Evolutionary conservation across 305 asterid species (phyloP).

Genomic region (Fraxinus paxiana): DNA sequence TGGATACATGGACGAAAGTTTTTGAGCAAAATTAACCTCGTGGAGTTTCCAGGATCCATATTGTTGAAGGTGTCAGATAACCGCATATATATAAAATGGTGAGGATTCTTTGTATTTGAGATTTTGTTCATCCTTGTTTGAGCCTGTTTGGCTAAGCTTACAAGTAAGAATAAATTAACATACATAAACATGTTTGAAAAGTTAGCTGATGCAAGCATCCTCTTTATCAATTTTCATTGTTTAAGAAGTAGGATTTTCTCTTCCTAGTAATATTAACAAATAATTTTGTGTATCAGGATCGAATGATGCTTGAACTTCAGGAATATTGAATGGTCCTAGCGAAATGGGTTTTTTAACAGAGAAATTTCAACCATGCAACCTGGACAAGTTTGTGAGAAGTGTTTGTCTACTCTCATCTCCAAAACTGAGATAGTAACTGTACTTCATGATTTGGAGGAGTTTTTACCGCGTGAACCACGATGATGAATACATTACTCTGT

Average conservation of each 20-base stretch:
- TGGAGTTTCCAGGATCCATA: background rate
- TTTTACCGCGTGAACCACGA: too few species aligned
- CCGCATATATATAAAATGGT: background rate
- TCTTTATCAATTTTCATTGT: background rate
- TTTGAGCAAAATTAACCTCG: background rate
- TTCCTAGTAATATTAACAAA: background rate
- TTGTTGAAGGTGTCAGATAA: too few species aligned
- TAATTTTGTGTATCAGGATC: conserved; percentile 20
- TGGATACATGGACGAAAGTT: conserved; percentile 67
- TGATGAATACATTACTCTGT: too few species aligned
- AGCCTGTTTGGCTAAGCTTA: background rate
- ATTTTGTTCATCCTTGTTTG: background rate
- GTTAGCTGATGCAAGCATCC: too few species aligned
- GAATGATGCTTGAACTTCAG: background rate
- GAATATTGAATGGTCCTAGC: conserved; percentile 10
- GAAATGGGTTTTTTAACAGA: conserved; percentile 14
- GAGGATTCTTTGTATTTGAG: background rate
- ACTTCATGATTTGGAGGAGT: background rate
- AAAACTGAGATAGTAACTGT: background rate
- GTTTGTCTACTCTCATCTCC: background rate
- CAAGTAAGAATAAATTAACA: background rate
- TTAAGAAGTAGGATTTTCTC: background rate
- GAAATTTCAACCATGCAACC: conserved; percentile 15
- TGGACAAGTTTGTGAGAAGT: background rate
- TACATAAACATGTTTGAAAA: background rate